A percentile compares a stretch with the other conserved stretches of the same genome.
Conservation (phyloP, 2,329 filamentous ascomycete genomes). For the Phialophora macrospora region DNA sequence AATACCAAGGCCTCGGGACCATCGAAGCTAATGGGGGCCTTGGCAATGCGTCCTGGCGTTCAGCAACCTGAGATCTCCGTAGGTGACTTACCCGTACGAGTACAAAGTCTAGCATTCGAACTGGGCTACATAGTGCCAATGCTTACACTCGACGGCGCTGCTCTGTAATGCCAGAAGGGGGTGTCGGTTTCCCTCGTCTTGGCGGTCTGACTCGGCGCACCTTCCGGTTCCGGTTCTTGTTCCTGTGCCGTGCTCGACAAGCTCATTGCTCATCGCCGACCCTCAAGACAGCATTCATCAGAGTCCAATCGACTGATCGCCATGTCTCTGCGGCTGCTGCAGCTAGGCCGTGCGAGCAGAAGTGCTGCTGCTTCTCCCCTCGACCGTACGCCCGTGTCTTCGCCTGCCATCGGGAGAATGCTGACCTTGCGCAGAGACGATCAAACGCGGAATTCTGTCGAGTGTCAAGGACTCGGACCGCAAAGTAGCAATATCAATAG, state of each 20-base stretch:
- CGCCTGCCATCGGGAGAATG: background rate
- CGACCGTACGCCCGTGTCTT: constrained; percentile 10
- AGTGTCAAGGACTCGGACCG: constrained; percentile 14
- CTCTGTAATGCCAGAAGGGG: too few relatives aligned
- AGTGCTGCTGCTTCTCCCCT: constrained; percentile 6
- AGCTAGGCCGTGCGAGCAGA: constrained; percentile 11
- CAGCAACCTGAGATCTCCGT: too few relatives aligned
- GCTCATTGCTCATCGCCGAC: background rate
- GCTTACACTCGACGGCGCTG: too few relatives aligned
- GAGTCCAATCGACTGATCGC: background rate
- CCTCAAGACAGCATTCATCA: background rate
- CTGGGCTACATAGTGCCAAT: too few relatives aligned
- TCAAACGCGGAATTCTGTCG: constrained; percentile 16
- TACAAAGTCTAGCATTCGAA: too few relatives aligned
- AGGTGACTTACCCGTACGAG: too few relatives aligned
- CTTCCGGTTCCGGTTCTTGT: background rate
- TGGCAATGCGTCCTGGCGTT: too few relatives aligned
- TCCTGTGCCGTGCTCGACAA: background rate
- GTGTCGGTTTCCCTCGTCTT: too few relatives aligned
- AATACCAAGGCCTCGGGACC: too few relatives aligned
- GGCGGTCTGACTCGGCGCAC: background rate
- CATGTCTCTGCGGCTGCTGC: background rate
- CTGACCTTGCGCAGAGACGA: constrained; percentile 22
- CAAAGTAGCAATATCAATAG: constrained; percentile 45
- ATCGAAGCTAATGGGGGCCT: too few relatives aligned